A percentile compares a stretch with the other conserved stretches of the same genome.
Conservation (phyloP, 2,329 filamentous ascomycete genomes). For the Diaporthe batatas region DNA sequence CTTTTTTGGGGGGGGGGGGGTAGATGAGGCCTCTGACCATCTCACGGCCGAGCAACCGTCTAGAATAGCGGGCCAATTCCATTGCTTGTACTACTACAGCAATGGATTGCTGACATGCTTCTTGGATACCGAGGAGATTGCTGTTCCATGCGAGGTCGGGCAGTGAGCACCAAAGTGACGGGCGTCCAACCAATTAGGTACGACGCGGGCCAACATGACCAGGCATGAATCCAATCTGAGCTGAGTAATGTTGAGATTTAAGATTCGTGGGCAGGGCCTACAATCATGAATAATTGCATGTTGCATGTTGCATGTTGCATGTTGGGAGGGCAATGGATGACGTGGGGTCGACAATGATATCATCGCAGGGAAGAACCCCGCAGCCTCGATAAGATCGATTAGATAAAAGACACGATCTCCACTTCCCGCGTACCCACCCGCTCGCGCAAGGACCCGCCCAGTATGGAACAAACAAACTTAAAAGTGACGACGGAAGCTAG, state of each 20-base stretch:
- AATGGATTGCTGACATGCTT: too few species aligned
- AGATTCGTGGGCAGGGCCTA: too few species aligned
- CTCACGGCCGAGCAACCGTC: background rate
- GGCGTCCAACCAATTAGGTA: background rate
- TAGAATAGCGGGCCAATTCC: too few species aligned
- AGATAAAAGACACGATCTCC: constrained; percentile 4
- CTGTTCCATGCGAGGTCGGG: too few species aligned
- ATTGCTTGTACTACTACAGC: too few species aligned
- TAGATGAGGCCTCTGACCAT: background rate
- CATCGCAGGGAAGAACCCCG: constrained; percentile 13
- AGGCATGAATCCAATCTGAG: background rate
- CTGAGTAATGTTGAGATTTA: too few species aligned
- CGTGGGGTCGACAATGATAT: constrained; percentile 19
- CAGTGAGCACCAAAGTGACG: too few species aligned
- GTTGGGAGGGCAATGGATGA: background rate
- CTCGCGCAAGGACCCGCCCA: background rate
- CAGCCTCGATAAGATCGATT: constrained; percentile 7
- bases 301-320: background rate
- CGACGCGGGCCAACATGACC: background rate
- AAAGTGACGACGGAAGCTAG: constrained; percentile 7
- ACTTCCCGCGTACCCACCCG: background rate
- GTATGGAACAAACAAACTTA: background rate
- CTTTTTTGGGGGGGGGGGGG: background rate
- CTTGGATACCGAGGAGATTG: too few species aligned
- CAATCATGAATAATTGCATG: too few species aligned